These are phyloP conservation scores for Cochlearia excelsa DNA, from an alignment of 345 rosid genomes.

Conservation along the genomic window DNA sequence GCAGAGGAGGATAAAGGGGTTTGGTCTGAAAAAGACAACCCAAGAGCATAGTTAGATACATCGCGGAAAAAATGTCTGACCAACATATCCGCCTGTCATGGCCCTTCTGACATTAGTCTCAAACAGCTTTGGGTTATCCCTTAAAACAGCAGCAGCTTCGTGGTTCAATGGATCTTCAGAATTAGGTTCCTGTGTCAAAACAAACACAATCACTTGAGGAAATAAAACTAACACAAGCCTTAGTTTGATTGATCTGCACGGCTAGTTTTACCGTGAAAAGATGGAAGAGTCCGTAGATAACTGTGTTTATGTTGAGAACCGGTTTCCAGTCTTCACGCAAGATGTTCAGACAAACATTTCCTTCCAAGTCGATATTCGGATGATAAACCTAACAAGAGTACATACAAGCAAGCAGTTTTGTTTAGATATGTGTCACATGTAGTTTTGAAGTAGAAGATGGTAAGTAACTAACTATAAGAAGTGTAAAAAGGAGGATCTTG, in stretches of 20 bases:
- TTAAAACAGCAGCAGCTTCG: slow-evolving; percentile 84
- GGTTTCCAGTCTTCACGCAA: slow-evolving; percentile 99
- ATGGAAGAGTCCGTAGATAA: slow-evolving; percentile 85
- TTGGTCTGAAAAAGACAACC: slow-evolving; percentile 26
- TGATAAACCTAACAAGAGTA: slow-evolving; percentile 63
- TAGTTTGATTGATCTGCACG: not conserved
- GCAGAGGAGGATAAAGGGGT: slow-evolving; percentile 26
- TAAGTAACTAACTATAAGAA: too few relatives aligned
- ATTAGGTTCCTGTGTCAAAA: slow-evolving; percentile 69
- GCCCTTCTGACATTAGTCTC: slow-evolving; percentile 72
- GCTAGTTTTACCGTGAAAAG: slow-evolving; percentile 69
- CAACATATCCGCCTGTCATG: slow-evolving; percentile 78
- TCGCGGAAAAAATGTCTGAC: slow-evolving; percentile 63
- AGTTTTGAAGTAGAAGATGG: not conserved
- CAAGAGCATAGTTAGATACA: slow-evolving; percentile 48
- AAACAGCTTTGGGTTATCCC: slow-evolving; percentile 73
- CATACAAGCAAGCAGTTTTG: not conserved
- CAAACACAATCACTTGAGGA: not conserved
- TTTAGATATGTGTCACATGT: not conserved
- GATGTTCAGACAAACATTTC: slow-evolving; percentile 91
- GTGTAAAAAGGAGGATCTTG: not conserved
- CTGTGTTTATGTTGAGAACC: slow-evolving; percentile 87
- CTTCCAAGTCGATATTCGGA: slow-evolving; percentile 98
- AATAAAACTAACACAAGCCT: not conserved
- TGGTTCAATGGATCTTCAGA: slow-evolving; percentile 92